phyloP scores from a whole-genome alignment of 805 yeast genomes.

The Yamadazyma sp. region DNA sequence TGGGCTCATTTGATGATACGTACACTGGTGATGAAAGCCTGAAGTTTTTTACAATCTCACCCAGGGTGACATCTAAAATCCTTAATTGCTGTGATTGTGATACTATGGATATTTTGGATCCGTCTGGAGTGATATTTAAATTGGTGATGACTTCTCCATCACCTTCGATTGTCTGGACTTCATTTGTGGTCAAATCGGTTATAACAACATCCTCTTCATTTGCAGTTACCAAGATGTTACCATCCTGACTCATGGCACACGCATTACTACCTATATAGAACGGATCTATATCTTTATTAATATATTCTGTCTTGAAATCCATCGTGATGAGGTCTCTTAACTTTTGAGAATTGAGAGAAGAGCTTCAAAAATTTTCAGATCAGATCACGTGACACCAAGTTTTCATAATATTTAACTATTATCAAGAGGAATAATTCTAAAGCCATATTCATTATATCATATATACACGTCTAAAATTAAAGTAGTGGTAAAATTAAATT shows the following conservation, averaged over 20 bases:
- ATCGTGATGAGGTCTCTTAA: constrained; percentile 15
- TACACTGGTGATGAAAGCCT: constrained; percentile 79
- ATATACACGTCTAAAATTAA: too few species aligned
- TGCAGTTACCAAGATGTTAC: constrained; percentile 71
- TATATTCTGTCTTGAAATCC: constrained; percentile 40
- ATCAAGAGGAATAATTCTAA: too few species aligned
- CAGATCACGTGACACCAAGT: too few species aligned
- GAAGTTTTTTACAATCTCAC: constrained; percentile 44
- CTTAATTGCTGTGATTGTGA: constrained; percentile 83
- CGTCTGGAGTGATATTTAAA: constrained; percentile 74
- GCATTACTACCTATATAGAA: constrained; percentile 83
- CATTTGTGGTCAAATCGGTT: constrained; percentile 58
- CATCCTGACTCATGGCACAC: constrained; percentile 64
- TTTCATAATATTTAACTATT: too few species aligned
- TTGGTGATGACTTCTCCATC: constrained; percentile 83
- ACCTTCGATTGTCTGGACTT: constrained; percentile 64
- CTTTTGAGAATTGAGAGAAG: constrained; percentile 2
- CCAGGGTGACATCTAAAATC: constrained; percentile 50
- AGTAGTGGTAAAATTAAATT: too few species aligned
- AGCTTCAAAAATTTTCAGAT: too few species aligned
- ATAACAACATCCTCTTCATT: constrained; percentile 73
- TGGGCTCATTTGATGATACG: constrained; percentile 70
- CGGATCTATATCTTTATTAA: constrained; percentile 60
- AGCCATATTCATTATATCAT: too few species aligned
- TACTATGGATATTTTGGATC: constrained; percentile 61